Conservation (phyloP, 768 basidiomycete genomes). For the Baorangia bicolor region DNA sequence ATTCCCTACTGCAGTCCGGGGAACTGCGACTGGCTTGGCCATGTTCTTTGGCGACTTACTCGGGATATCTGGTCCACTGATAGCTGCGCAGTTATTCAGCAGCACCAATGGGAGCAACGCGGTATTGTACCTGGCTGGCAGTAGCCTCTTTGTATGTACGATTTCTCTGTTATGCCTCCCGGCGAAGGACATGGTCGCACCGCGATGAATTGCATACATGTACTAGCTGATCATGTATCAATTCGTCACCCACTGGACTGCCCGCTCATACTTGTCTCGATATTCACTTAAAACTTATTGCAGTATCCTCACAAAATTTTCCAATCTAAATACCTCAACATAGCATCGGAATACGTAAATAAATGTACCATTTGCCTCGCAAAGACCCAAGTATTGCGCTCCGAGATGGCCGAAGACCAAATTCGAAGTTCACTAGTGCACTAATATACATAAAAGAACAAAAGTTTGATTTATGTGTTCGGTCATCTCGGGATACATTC, state of each 20-base stretch:
- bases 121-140: constrained; percentile 13
- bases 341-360: too few relatives aligned
- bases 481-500: too few relatives aligned
- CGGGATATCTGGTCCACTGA: not conserved
- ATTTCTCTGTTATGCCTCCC: constrained; percentile 7
- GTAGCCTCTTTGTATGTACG: constrained; percentile 10
- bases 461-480: too few relatives aligned
- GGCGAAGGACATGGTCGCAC: constrained; percentile 13
- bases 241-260: not conserved
- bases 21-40: constrained; percentile 11
- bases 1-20: constrained; percentile 14
- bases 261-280: too few relatives aligned
- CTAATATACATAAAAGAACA: too few relatives aligned
- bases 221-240: not conserved
- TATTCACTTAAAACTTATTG: too few relatives aligned
- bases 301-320: too few relatives aligned
- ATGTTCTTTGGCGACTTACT: constrained; percentile 1
- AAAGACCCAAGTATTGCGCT: too few relatives aligned
- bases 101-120: not conserved
- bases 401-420: too few relatives aligned
- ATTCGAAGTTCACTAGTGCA: too few relatives aligned
- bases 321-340: too few relatives aligned
- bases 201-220: not conserved
- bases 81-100: constrained; percentile 6
- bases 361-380: too few relatives aligned